Percentiles rank a stretch among this genome's conserved stretches.
Conservation (phyloP, 129 eudicot species). For the Silybum marianum region DNA sequence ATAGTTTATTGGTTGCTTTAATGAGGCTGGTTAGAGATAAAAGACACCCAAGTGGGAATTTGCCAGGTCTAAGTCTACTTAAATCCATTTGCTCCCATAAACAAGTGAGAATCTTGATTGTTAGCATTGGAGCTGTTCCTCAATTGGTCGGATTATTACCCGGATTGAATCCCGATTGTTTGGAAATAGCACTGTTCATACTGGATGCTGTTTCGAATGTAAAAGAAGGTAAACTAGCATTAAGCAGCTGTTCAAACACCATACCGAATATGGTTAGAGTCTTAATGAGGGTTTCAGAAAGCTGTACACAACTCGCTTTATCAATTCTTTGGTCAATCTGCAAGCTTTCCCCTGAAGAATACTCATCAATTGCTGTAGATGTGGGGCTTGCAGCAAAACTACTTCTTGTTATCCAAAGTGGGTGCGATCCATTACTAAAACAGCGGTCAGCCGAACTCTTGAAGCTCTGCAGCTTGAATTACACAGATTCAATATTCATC, state of each 20-base stretch:
- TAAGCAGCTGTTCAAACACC: conserved; percentile 49
- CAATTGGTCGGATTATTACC: conserved; percentile 50
- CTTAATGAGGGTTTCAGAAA: conserved; percentile 53
- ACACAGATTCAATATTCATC: conserved; percentile 51
- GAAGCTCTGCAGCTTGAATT: conserved; percentile 58
- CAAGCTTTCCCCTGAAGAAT: conserved; percentile 54
- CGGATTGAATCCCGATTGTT: conserved; percentile 43
- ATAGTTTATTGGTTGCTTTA: conserved; percentile 47
- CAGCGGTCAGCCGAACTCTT: conserved; percentile 52
- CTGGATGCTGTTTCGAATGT: conserved; percentile 43
- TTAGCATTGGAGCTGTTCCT: conserved; percentile 46
- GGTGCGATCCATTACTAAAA: conserved; percentile 52
- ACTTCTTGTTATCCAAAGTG: conserved; percentile 53
- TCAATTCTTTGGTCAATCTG: conserved; percentile 53
- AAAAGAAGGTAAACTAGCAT: conserved; percentile 48
- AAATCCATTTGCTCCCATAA: conserved; percentile 36
- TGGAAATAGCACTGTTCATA: conserved; percentile 41
- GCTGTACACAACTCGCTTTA: conserved; percentile 43
- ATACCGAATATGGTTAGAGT: conserved; percentile 52
- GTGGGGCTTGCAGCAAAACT: conserved; percentile 64
- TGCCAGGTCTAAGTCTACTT: conserved; percentile 42
- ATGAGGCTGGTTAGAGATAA: conserved; percentile 49
- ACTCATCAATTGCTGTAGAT: conserved; percentile 46
- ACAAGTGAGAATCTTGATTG: conserved; percentile 37
- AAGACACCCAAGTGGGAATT: conserved; percentile 38